Evolutionary conservation across 2,329 filamentous ascomycete genomes (phyloP), one percentile per base, ranked within the genome.

Genomic region (Achaetomium macrosporum): DNA sequence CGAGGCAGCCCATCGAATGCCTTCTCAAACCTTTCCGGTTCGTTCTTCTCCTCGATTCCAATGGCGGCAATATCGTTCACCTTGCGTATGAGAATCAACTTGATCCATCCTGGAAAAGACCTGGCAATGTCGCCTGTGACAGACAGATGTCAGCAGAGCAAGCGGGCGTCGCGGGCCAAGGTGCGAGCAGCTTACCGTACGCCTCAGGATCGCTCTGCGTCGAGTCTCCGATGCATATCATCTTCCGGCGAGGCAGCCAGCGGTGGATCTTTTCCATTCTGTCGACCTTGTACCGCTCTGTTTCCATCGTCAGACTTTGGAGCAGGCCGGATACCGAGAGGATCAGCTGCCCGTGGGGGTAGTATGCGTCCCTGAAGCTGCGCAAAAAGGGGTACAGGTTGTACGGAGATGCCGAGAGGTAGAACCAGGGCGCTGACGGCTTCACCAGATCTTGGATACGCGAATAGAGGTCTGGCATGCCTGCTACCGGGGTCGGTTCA

Each of bases 321-420:
- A 96, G 76, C 46, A 97, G 76, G 2, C 90, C 90, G 1, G 84
- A 79, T 1, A 96, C 73, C 46, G 89, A 85, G 7, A 97, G 78
- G 35, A 96, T 82, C 57, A 96, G 77, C 20, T 89, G 89, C 11
- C 92, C 92, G 2, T 78, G 78, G 0, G 87, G 88, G 65, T 85
- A 97, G 68, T 87, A 72, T 1, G 76, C 66, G 50, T 84, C 72
- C 35, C 90, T 77, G 70, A 97, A 97, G 1, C 76, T 68, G 51
- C 79, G 84, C 20, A 97, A 77, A 69, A 96, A 93, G 0, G 88
- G 87, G 65, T 96, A 96, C 10, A 97, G 79, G 62, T 95, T 96
- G 74, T 96, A 96, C 0, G 92, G 92, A 0, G 90, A 95, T 0
- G 92, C 91, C 0, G 89, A 95, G 43, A 97, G 79, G 69, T 97